Evolutionary conservation across 2,329 filamentous ascomycete genomes (phyloP), one percentile per base, ranked within the genome.

Genomic region (Diplodia intermedia): DNA sequence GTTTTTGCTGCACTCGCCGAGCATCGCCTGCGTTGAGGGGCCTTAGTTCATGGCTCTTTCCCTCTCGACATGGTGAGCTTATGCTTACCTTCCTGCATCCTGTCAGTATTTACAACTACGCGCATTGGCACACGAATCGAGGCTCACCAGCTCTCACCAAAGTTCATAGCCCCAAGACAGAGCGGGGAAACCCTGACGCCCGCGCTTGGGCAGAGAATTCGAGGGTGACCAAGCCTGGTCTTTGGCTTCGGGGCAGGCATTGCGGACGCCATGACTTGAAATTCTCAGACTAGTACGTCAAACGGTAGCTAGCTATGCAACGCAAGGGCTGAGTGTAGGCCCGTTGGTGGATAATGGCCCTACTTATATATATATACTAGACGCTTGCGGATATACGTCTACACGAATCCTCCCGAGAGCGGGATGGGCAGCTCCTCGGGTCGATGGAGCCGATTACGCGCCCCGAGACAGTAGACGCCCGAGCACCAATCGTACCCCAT

Each of bases 121-220:
- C n/a, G 18, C 43, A n/a, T 4, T 11, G n/a, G 43, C 8, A 20
- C n/a, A 20, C 11, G 40, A 6, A n/a, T n/a, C 3, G 9, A n/a
- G 14, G 29, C 53, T 43, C 75, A 73, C 84, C 83, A 86, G 5
- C 81, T 79, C 38, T 84, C 79, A n/a, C 84, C 84, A 71, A 87
- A 85, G 72, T 83, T 86, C 84, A 86, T 86, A 0, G 80, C 80
- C 26, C 84, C 85, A 1, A 86, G 77, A 63, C 84, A 86, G 74
- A 87, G 74, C 38, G 85, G 84, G 26, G 81, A 84, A 20, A 86
- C 85, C 53, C 83, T 81, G n/a, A 87, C 78, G n/a, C 81, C 83
- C 0, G 84, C 85, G 1, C 79, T 80, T 4, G 84, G 83, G 4
- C 84, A 80, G 6, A 87, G 80, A 14, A 85, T 77, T 20, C 84